Percentiles rank a stretch among this genome's conserved stretches.
These are phyloP conservation scores for Suhomyces guaymorum DNA, from an alignment of 1,139 yeast genomes.

Conservation along the genomic window DNA sequence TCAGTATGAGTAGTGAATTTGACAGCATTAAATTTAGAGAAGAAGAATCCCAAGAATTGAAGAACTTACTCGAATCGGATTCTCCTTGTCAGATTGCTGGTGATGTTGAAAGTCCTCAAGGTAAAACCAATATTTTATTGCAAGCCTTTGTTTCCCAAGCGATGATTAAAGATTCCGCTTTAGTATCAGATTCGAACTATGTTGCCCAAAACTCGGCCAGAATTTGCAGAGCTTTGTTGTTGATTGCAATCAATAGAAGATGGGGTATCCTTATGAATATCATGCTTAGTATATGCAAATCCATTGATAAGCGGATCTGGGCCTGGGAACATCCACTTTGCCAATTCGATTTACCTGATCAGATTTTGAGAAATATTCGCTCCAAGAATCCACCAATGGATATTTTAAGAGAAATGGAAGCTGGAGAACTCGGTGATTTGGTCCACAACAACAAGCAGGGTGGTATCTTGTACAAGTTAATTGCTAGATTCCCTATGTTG, in stretches of 20 bases:
- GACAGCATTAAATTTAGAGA: slow-evolving; percentile 87
- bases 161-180: slow-evolving; percentile 70
- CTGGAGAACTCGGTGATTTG: slow-evolving; percentile 82
- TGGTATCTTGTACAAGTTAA: slow-evolving; percentile 53
- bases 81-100: slow-evolving; percentile 85
- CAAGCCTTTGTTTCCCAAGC: slow-evolving; percentile 88
- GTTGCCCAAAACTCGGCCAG: slow-evolving; percentile 96
- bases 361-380: slow-evolving; percentile 62
- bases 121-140: slow-evolving; percentile 82
- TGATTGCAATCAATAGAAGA: slow-evolving; percentile 80
- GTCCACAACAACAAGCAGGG: slow-evolving; percentile 85
- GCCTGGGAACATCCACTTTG: slow-evolving; percentile 86
- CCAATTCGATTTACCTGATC: slow-evolving; percentile 79
- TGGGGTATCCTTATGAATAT: slow-evolving; percentile 85
- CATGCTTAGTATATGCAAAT: slow-evolving; percentile 77
- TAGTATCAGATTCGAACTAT: slow-evolving; percentile 83
- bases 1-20: slow-evolving; percentile 92
- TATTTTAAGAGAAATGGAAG: slow-evolving; percentile 67
- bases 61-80: slow-evolving; percentile 57
- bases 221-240: slow-evolving; percentile 85
- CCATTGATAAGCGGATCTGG: slow-evolving; percentile 85
- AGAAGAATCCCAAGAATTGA: slow-evolving; percentile 79
- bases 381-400: slow-evolving; percentile 69
- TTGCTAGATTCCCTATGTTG: slow-evolving; percentile 75
- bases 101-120: slow-evolving; percentile 71